These are phyloP conservation scores for Macadamia tetraphylla DNA, from an alignment of 164 flowering plant genomes.

Conservation along the genomic window DNA sequence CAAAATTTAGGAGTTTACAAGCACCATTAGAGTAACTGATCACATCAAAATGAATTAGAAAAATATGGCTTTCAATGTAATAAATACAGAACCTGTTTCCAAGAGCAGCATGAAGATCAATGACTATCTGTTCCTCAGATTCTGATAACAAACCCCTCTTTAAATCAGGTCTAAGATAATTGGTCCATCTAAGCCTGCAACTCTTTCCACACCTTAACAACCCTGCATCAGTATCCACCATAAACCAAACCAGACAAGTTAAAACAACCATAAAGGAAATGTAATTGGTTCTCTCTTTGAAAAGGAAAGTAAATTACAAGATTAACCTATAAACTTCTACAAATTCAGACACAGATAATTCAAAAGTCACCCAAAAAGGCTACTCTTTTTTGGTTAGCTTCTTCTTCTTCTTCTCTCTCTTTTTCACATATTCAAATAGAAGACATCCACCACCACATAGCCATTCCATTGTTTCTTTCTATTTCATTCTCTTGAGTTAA, in stretches of 20 bases:
- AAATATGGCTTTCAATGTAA: not conserved
- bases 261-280: not conserved
- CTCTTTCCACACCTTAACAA: slow-evolving; percentile 65
- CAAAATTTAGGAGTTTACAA: no score
- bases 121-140: slow-evolving; percentile 57
- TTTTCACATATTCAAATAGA: no score
- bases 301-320: no score
- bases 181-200: slow-evolving; percentile 75
- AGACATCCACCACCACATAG: no score
- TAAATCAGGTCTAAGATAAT: slow-evolving; percentile 64
- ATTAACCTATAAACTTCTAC: no score
- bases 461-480: no score
- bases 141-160: slow-evolving; percentile 68
- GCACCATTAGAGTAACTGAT: no score
- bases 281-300: no score
- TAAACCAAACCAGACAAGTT: not conserved
- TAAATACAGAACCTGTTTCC: slow-evolving; percentile 50
- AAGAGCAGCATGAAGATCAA: slow-evolving; percentile 63
- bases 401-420: not conserved
- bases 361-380: no score
- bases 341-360: no score
- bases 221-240: slow-evolving; percentile 30
- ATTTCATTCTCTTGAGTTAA: no score
- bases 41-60: not conserved
- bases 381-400: not conserved